Percentiles rank a stretch among this genome's conserved stretches.
These are phyloP conservation scores for Meira miltonrushii DNA, from an alignment of 1,284 basidiomycete genomes.

Conservation along the genomic window DNA sequence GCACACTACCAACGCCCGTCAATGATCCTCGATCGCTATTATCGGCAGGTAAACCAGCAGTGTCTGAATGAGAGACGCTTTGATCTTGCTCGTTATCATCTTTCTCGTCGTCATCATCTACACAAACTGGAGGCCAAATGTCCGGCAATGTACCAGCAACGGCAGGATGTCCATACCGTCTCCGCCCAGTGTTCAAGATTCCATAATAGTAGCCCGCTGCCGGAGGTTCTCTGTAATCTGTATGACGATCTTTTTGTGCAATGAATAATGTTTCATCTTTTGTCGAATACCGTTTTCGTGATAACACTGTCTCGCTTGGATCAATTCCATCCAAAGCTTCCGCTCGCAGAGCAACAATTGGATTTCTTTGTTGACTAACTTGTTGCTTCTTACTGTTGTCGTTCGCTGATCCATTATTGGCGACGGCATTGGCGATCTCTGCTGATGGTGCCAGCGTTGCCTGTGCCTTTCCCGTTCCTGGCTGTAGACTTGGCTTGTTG, in stretches of 20 bases:
- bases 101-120: constrained; percentile 11
- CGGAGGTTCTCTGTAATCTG: constrained; percentile 43
- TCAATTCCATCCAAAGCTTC: constrained; percentile 10
- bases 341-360: constrained; percentile 2
- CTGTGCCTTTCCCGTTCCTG: background rate
- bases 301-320: constrained; percentile 22
- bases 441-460: background rate
- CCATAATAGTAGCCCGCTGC: constrained; percentile 37
- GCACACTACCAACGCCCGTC: background rate
- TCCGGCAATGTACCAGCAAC: constrained; percentile 42
- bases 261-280: constrained; percentile 92
- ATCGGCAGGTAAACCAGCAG: background rate
- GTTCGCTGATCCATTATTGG: background rate
- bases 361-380: background rate
- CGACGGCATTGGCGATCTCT: background rate
- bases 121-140: constrained; percentile 38
- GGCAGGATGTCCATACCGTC: constrained; percentile 46
- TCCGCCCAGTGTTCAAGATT: constrained; percentile 32
- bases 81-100: background rate
- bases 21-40: constrained; percentile 4
- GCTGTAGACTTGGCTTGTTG: constrained; percentile 14
- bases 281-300: constrained; percentile 64
- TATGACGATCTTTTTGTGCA: constrained; percentile 54
- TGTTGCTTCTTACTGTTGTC: background rate
- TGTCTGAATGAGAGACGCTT: background rate